Conservation (phyloP, 2,329 filamentous ascomycete genomes). For the Scytalidium sp. region DNA sequence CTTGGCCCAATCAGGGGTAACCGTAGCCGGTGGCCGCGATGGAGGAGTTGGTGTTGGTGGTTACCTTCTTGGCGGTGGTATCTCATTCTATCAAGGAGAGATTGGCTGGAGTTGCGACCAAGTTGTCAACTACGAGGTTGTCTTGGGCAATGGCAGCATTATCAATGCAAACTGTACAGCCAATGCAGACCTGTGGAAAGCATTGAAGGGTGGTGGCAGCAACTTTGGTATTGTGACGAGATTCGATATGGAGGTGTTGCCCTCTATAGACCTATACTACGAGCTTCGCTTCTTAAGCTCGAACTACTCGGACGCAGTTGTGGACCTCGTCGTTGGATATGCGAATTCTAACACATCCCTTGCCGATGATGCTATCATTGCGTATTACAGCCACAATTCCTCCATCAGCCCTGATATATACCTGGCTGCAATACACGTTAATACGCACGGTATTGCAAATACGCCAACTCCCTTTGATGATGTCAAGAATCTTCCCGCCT, state of each 20-base stretch:
- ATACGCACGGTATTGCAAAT: too few species aligned
- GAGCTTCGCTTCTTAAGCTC: too few species aligned
- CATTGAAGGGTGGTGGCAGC: slow-evolving; percentile 53
- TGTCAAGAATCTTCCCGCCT: too few species aligned
- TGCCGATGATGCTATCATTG: too few species aligned
- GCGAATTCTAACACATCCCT: background rate
- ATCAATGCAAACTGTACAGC: slow-evolving; percentile 38
- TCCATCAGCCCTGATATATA: too few species aligned
- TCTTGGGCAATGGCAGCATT: slow-evolving; percentile 47
- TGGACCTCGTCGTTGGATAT: background rate
- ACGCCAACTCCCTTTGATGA: too few species aligned
- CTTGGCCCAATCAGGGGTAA: slow-evolving; percentile 27
- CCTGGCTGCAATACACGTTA: too few species aligned
- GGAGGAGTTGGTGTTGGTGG: slow-evolving; percentile 7
- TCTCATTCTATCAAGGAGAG: slow-evolving; percentile 36
- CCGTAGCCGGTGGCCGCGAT: slow-evolving; percentile 32
- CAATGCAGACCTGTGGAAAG: slow-evolving; percentile 48
- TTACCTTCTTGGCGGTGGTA: slow-evolving; percentile 22
- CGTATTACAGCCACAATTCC: too few species aligned
- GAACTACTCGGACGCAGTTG: background rate
- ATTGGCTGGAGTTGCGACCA: slow-evolving; percentile 49
- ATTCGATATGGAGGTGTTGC: slow-evolving; percentile 27
- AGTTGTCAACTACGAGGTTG: slow-evolving; percentile 47
- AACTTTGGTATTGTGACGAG: slow-evolving; percentile 52
- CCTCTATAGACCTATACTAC: too few species aligned